Evolutionary conservation across 148 eudicot genomes (phyloP).

Genomic region (Salicornia ramosissima): DNA sequence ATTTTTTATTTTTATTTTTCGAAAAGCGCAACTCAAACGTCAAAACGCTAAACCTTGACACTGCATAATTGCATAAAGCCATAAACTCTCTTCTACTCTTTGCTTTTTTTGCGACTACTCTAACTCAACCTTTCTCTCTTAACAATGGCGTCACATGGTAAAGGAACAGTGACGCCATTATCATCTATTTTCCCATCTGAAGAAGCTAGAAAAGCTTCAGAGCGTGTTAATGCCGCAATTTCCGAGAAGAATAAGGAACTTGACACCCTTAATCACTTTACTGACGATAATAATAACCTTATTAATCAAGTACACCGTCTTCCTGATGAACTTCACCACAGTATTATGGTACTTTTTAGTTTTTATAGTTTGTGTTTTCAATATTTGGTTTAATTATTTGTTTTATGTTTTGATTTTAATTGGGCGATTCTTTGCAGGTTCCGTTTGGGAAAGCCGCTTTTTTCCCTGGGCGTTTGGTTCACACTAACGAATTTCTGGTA

Average conservation of each 20-base stretch:
- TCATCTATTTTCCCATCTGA: conserved; percentile 57
- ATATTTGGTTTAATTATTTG: not conserved
- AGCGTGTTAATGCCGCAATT: conserved; percentile 48
- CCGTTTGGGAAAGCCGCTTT: conserved; percentile 96
- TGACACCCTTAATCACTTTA: conserved; percentile 36
- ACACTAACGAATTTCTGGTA: conserved; percentile 87
- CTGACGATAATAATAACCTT: conserved; percentile 49
- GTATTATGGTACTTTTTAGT: conserved; percentile 46
- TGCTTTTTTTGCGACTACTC: not conserved
- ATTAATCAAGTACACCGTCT: conserved; percentile 71
- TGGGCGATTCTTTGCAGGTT: conserved; percentile 43
- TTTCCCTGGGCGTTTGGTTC: conserved; percentile 82
- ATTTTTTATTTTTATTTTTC: too few relatives aligned
- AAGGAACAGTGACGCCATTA: conserved; percentile 67
- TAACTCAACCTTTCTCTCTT: not conserved
- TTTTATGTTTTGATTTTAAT: conserved; percentile 9
- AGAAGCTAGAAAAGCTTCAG: conserved; percentile 61
- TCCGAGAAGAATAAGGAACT: conserved; percentile 42
- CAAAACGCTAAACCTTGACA: too few relatives aligned
- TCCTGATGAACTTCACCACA: conserved; percentile 80
- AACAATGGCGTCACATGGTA: conserved; percentile 24
- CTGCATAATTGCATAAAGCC: too few relatives aligned
- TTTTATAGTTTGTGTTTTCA: not conserved
- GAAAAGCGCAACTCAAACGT: too few relatives aligned
- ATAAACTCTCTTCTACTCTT: not conserved